A percentile compares a stretch with the other conserved stretches of the same genome.
Conservation (phyloP, 352 stramenopile species). For the Ochromonadaceae sp. region DNA sequence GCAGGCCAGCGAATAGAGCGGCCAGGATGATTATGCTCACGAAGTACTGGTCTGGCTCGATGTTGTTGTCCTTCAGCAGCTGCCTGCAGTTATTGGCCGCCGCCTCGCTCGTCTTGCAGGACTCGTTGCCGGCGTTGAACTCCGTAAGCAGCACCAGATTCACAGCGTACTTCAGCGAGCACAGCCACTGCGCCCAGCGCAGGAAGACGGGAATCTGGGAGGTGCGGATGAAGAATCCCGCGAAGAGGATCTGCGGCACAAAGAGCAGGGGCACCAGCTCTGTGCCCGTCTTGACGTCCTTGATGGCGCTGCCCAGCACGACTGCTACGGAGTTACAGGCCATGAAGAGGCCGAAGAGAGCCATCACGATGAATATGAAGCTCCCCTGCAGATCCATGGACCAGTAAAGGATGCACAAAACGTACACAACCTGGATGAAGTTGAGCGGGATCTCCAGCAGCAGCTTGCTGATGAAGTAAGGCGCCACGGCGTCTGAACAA, state of each 20-base stretch:
- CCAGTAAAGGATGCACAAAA: conserved; percentile 22
- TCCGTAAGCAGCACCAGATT: conserved; percentile 30
- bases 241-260: conserved; percentile 52
- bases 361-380: conserved; percentile 23
- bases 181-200: conserved; percentile 45
- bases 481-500: not conserved
- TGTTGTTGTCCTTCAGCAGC: conserved; percentile 23
- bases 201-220: conserved; percentile 30
- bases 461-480: conserved; percentile 28
- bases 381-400: conserved; percentile 21
- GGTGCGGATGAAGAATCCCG: conserved; percentile 38
- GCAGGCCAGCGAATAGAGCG: conserved; percentile 19
- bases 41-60: conserved; percentile 17
- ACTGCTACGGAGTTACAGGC: conserved; percentile 35
- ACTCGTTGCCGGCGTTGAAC: conserved; percentile 22
- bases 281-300: conserved; percentile 38
- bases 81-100: conserved; percentile 12
- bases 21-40: conserved; percentile 28
- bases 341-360: conserved; percentile 24
- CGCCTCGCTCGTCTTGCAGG: not conserved
- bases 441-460: conserved; percentile 20
- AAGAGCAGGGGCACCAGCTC: conserved; percentile 46
- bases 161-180: conserved; percentile 38
- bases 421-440: conserved; percentile 18
- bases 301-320: conserved; percentile 38